Evolutionary conservation across 2,329 filamentous ascomycete genomes (phyloP).

Genomic region (Colletotrichum coccodes): DNA sequence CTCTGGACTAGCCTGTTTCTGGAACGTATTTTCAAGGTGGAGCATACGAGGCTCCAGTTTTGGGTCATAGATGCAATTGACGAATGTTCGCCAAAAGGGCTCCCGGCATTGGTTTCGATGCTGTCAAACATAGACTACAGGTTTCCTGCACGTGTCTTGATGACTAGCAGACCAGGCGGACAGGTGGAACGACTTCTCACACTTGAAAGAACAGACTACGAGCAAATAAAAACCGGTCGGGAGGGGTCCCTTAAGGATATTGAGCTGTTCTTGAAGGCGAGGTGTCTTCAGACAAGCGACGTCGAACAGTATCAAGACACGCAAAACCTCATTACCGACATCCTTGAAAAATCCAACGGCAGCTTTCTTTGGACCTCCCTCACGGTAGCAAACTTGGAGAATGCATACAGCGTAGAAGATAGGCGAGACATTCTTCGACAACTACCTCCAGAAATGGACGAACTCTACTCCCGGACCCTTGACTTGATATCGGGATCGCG

Average conservation of each 20-base stretch:
- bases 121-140: neutral
- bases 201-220: neutral
- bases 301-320: neutral
- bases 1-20: neutral
- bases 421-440: conserved; percentile 35
- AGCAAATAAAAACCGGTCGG: neutral
- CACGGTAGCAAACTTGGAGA: neutral
- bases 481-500: neutral
- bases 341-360: neutral
- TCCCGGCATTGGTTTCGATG: neutral
- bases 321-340: neutral
- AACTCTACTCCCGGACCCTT: conserved; percentile 4
- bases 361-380: neutral
- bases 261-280: neutral
- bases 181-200: neutral
- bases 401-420: conserved; percentile 37
- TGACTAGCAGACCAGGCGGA: neutral
- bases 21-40: neutral
- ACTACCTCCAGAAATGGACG: conserved; percentile 33
- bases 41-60: neutral
- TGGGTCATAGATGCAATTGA: neutral
- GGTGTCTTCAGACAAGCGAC: neutral
- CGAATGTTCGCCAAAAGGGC: neutral
- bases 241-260: neutral
- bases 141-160: neutral